Base-by-base conservation (phyloP, 2,329 filamentous ascomycete species). In the Mollisia scopiformis region DNA sequence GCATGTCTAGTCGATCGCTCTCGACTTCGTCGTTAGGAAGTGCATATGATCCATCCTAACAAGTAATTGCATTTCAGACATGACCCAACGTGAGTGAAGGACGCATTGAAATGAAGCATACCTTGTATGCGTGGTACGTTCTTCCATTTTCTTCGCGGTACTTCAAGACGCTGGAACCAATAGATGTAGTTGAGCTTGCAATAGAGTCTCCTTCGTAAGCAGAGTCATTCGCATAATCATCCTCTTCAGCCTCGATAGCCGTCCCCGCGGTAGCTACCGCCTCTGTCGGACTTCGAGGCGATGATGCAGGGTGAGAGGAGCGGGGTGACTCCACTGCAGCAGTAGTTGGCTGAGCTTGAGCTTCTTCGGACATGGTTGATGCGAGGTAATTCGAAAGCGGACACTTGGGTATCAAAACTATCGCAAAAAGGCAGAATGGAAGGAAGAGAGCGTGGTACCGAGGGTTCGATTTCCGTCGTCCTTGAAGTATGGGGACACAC, bases 131-230 rank as follows among this genome's bases (percentile, higher is more conserved):
- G 16, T 61, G 75, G 37, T 77, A 78, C 0, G 75, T 76, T 23
- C 76, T 67, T 1, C 76, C 76, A 59, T 77, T 75, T 33, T 76
- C 75, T 2, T 69, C 64, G 8, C 74, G 74, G 62, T 75, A 77
- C 7, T 70, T 65, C 41, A 73, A 61, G 37, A 78, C 74, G 25
- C 59, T 61, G 8, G 59, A 55, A 19, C 39, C 49, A 49, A 61
- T 41, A 5, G 59, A 61, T 11, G 59, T 61, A 1, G 59, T 61
- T 10, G 58, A 61, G 23, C 39, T 54, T 13, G 50, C 57, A 13
- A 46, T n/a, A n/a, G 50, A 28, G 1, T 54, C 57, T 3, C 27
- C 57, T 14, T 54, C 56, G 31, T 49, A 49, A 6, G 50, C 57
- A 10, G 57, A 59, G 21, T 59, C 57, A 25, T 59, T 27, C n/a